phyloP scores from a whole-genome alignment of 2,329 filamentous ascomycete species.

The Coniella vitis region DNA sequence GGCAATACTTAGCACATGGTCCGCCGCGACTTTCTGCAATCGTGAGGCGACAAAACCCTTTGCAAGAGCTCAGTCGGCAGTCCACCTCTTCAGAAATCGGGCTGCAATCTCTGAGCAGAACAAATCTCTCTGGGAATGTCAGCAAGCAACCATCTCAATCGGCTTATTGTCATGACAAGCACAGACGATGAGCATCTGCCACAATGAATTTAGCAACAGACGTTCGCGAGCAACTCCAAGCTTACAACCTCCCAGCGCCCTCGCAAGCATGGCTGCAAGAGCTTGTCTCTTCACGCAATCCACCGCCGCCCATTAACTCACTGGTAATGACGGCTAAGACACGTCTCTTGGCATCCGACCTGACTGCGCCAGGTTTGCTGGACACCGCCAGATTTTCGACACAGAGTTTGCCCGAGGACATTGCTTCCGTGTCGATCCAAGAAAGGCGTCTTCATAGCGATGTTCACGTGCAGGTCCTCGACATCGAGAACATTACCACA shows the following conservation, averaged over 20 bases:
- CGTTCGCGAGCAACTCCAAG: constrained; percentile 41
- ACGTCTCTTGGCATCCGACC: constrained; percentile 71
- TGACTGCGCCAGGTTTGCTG: constrained; percentile 54
- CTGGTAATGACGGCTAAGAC: constrained; percentile 74
- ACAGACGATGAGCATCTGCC: background rate
- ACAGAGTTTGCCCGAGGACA: constrained; percentile 50
- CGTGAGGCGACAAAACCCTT: too few relatives aligned
- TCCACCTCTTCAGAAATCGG: too few relatives aligned
- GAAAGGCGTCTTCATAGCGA: constrained; percentile 53
- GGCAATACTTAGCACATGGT: too few relatives aligned
- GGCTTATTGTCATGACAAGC: background rate
- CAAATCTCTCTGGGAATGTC: too few relatives aligned
- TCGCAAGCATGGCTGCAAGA: constrained; percentile 54
- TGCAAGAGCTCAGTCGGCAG: too few relatives aligned
- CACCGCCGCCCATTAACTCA: constrained; percentile 57
- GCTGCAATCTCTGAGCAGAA: too few relatives aligned
- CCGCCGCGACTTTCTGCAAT: too few relatives aligned
- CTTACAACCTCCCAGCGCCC: constrained; percentile 47
- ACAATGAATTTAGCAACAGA: constrained; percentile 38
- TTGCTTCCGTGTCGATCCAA: constrained; percentile 45
- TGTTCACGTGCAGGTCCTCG: constrained; percentile 73
- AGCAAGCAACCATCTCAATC: background rate
- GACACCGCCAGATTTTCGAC: constrained; percentile 31
- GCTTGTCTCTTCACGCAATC: constrained; percentile 51
- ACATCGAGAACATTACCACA: constrained; percentile 74